Evolutionary conservation across 768 basidiomycete genomes (phyloP).

Genomic region (Naganishia friedmannii): DNA sequence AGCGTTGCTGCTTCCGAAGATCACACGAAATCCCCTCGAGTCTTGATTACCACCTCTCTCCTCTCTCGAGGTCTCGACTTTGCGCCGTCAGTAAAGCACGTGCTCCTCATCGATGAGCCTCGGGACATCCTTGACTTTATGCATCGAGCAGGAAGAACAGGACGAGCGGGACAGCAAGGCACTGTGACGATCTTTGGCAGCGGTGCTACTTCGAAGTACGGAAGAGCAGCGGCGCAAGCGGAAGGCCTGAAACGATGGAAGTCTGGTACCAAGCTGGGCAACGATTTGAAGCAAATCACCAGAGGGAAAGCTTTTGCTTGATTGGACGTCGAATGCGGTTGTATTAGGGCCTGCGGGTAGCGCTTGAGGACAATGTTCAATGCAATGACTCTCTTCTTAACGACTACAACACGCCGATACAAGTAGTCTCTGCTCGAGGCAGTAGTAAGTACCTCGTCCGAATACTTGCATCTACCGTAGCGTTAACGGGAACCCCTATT

Average conservation of each 20-base stretch:
- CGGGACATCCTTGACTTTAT: constrained; percentile 87
- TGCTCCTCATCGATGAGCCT: constrained; percentile 84
- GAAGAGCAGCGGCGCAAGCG: neutral
- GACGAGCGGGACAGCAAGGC: constrained; percentile 58
- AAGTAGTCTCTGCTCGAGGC: neutral
- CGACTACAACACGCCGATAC: neutral
- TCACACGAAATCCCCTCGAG: constrained; percentile 40
- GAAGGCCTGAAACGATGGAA: constrained; percentile 27
- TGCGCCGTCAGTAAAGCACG: constrained; percentile 68
- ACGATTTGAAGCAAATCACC: constrained; percentile 25
- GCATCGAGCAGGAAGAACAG: constrained; percentile 82
- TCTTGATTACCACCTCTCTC: constrained; percentile 84
- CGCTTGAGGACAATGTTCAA: neutral
- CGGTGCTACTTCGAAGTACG: constrained; percentile 18
- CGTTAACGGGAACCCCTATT: too few species aligned
- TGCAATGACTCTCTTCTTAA: neutral
- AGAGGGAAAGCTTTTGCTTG: constrained; percentile 8
- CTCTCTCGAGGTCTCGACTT: constrained; percentile 90
- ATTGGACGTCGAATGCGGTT: neutral
- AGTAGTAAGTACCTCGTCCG: too few species aligned
- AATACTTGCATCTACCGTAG: too few species aligned
- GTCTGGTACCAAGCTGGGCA: constrained; percentile 25
- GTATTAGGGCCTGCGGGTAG: neutral
- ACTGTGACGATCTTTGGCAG: constrained; percentile 47
- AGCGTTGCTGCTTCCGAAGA: constrained; percentile 32